Evolutionary conservation across 495 filamentous ascomycete genomes (phyloP), one percentile per base, ranked within the genome.

Genomic region (Aspergillus incahuasiensis): DNA sequence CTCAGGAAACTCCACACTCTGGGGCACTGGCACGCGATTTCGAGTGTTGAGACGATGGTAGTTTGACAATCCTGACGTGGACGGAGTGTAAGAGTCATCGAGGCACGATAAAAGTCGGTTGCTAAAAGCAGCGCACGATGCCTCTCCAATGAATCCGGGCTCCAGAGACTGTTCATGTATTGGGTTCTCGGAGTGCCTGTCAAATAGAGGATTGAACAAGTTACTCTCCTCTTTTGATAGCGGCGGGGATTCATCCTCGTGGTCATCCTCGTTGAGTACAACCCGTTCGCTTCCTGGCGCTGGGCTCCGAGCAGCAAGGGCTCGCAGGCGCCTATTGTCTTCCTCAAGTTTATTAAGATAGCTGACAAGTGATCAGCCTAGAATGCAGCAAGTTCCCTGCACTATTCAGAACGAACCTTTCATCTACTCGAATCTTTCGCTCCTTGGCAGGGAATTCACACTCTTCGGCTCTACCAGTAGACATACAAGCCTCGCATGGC

Each of bases 391-490:
- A 22, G 22, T 9, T 50, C n/a, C 12, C 12, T 13, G 35, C 7
- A 18, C 44, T 21, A 32, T n/a, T n/a, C n/a, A n/a, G n/a, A n/a
- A n/a, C n/a, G n/a, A n/a, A 65, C 62, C 38, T 62, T 52, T 65
- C 59, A 22, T 39, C 48, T 18, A 62, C 54, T 9, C 25, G 47
- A 48, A 62, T 25, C 28, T 60, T 53, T 24, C 63, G 59, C 45
- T 62, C 63, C 22, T 61, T 54, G 22, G 34, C 32, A 25, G 63
- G 63, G 24, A 57, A 65, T 22, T 49, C 19, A 42, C 63, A 65
- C 22, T 47, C 44, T 35, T 60, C 59, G 11, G 13, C 49, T 19
- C 53, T 34, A 1, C 52, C 39, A 6, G 54, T 57, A 12, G 42
- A 11, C 19, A 35, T 19, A 40, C 63, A 65, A 20, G 25, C 16